Conservation (phyloP, 2,329 filamentous ascomycete genomes). For the Niveomyces coronatus region DNA sequence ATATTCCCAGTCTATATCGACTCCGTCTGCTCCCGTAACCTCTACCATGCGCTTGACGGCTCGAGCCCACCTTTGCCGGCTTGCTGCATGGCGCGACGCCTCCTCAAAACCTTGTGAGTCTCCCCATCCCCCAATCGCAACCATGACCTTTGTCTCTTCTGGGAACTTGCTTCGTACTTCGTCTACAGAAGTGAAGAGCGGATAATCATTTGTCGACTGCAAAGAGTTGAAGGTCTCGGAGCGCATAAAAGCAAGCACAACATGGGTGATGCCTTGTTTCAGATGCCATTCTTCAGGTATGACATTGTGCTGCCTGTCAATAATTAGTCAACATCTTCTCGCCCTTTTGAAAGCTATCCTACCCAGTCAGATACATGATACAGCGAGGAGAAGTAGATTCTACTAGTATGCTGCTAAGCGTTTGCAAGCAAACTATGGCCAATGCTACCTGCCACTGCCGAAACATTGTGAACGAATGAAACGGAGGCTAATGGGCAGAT, state of each 20-base stretch:
- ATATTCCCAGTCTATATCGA: conserved; percentile 57
- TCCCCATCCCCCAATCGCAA: conserved; percentile 69
- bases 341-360: conserved; percentile 6
- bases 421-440: background rate
- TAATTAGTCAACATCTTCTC: background rate
- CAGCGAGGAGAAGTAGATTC: background rate
- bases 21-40: conserved; percentile 53
- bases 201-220: conserved; percentile 27
- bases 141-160: conserved; percentile 48
- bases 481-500: too few species aligned
- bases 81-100: conserved; percentile 40
- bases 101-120: conserved; percentile 52
- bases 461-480: background rate
- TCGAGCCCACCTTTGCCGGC: conserved; percentile 47
- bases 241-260: conserved; percentile 47
- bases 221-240: conserved; percentile 41
- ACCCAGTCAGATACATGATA: conserved; percentile 40
- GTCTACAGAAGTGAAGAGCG: conserved; percentile 42
- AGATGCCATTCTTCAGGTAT: conserved; percentile 26
- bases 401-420: background rate
- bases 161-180: conserved; percentile 38
- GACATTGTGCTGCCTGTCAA: conserved; percentile 36
- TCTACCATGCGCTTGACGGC: conserved; percentile 56
- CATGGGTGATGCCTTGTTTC: conserved; percentile 40
- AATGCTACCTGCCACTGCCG: background rate